Percentiles rank a stretch among this genome's conserved stretches.
phyloP scores from a whole-genome alignment of 768 basidiomycete species.

The Rhodotorula graminis region DNA sequence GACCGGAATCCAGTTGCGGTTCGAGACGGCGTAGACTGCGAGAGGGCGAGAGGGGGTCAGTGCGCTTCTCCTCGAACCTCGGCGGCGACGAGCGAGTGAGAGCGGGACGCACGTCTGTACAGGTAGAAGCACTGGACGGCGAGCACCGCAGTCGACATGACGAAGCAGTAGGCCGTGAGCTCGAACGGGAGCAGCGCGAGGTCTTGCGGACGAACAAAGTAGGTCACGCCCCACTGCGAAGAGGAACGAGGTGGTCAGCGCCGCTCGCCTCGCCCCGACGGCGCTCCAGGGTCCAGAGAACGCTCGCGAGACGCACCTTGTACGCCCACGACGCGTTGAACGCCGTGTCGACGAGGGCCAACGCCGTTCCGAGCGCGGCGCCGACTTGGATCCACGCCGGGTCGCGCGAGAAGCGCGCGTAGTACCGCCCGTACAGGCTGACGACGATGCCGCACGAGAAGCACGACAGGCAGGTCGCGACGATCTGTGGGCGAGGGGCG shows the following conservation, averaged over 20 bases:
- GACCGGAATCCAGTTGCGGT: neutral
- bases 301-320: neutral
- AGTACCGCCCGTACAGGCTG: neutral
- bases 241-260: neutral
- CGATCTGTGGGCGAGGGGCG: neutral
- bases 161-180: neutral
- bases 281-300: no score
- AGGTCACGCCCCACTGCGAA: conserved; percentile 1
- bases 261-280: neutral
- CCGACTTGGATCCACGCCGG: neutral
- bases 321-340: neutral
- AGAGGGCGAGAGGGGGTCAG: neutral
- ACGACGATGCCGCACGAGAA: neutral
- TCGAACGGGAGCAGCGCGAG: neutral
- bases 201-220: neutral
- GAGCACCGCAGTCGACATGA: conserved; percentile 1
- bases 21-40: neutral
- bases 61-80: no score
- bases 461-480: neutral
- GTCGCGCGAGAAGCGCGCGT: neutral
- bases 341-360: neutral
- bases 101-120: neutral
- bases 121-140: neutral
- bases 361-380: neutral
- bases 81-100: neutral